Percentiles rank a stretch among this genome's conserved stretches.
These are phyloP conservation scores for Pseudozyma sp. DNA, from an alignment of 1,284 basidiomycete genomes.

Conservation along the genomic window DNA sequence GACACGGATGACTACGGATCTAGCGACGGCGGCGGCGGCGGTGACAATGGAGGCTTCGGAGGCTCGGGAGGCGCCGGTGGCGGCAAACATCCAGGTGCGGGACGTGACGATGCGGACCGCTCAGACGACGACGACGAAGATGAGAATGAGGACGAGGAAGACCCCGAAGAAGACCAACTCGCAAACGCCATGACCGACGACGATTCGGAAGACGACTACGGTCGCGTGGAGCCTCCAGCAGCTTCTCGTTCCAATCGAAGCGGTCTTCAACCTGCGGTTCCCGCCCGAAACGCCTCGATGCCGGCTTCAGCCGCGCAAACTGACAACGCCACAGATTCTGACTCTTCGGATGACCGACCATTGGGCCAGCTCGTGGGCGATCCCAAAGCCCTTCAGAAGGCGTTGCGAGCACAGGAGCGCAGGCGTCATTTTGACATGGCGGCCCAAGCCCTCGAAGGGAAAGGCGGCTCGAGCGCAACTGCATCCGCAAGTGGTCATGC, in stretches of 20 bases:
- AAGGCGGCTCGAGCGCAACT: constrained; percentile 13
- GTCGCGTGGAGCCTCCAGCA: constrained; percentile 8
- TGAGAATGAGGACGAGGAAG: neutral
- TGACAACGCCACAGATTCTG: constrained; percentile 29
- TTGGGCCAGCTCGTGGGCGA: constrained; percentile 52
- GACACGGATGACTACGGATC: constrained; percentile 60
- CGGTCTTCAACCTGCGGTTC: constrained; percentile 14
- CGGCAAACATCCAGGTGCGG: constrained; percentile 25
- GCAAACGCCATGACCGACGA: constrained; percentile 38
- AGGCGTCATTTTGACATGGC: constrained; percentile 46
- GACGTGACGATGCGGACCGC: constrained; percentile 28
- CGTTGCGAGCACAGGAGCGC: constrained; percentile 41
- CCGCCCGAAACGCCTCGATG: constrained; percentile 18
- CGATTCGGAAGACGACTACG: constrained; percentile 58
- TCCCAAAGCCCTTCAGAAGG: constrained; percentile 42
- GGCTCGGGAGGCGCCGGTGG: constrained; percentile 42
- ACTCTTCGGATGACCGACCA: constrained; percentile 50
- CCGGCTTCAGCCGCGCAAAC: constrained; percentile 6
- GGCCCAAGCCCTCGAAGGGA: constrained; percentile 36
- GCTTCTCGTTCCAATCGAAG: constrained; percentile 9
- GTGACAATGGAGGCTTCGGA: constrained; percentile 22
- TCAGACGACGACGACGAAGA: constrained; percentile 13
- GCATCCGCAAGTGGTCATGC: constrained; percentile 8
- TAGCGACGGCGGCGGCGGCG: constrained; percentile 55
- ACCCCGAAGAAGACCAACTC: constrained; percentile 32